A percentile compares a stretch with the other conserved stretches of the same genome.
Conservation (phyloP, 2,329 filamentous ascomycete genomes). For the Diplodia seriata region DNA sequence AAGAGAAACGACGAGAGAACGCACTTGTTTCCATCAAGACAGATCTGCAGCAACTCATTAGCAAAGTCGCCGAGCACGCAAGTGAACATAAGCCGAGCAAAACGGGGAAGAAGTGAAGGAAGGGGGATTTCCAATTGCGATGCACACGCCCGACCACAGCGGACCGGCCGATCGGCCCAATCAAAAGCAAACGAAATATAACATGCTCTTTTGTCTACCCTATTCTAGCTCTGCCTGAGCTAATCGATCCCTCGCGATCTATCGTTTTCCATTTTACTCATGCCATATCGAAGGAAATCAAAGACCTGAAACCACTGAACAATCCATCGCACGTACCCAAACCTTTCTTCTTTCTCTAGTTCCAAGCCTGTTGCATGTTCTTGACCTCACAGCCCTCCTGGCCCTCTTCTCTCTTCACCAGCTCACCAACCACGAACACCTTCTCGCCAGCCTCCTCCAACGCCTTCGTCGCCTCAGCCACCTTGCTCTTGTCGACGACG, state of each 20-base stretch:
- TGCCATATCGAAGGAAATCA: not conserved
- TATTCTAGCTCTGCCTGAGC: slow-evolving; percentile 1
- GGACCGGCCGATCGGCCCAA: not conserved
- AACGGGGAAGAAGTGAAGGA: not conserved
- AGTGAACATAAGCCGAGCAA: not conserved
- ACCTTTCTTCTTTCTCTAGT: slow-evolving; percentile 34
- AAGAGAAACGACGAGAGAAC: not conserved
- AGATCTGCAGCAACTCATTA: not conserved
- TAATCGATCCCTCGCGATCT: not conserved
- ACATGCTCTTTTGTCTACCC: slow-evolving; percentile 3
- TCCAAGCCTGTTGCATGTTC: slow-evolving; percentile 63
- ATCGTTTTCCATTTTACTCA: not conserved
- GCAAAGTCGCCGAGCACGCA: not conserved
- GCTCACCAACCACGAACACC: slow-evolving; percentile 76
- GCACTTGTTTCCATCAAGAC: not conserved
- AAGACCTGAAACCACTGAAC: not conserved
- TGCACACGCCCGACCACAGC: not conserved
- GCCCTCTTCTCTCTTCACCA: slow-evolving; percentile 65
- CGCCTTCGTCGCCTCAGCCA: slow-evolving; percentile 63
- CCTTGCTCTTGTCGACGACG: slow-evolving; percentile 73
- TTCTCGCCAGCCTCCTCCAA: slow-evolving; percentile 75
- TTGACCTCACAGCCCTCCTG: slow-evolving; percentile 67
- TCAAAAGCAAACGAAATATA: not conserved
- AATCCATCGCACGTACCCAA: not conserved
- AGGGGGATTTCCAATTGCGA: not conserved